A percentile compares a stretch with the other conserved stretches of the same genome.
These are phyloP conservation scores for Trichoderma endophyticum DNA, from an alignment of 2,329 filamentous ascomycete species.

Conservation along the genomic window DNA sequence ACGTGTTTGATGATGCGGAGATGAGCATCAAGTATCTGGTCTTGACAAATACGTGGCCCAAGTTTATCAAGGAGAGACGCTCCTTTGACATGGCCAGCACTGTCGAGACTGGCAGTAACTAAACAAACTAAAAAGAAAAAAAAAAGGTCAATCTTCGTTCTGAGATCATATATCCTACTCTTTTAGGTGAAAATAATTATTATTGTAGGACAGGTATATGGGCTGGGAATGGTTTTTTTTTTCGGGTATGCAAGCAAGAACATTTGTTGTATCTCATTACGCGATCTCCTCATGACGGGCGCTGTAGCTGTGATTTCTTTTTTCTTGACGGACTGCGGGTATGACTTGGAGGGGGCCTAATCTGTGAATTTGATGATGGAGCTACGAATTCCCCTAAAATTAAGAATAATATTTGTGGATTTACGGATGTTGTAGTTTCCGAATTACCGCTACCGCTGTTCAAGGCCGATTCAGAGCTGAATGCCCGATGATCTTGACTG, in stretches of 20 bases:
- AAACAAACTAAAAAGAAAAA: neutral
- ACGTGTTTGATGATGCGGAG: slow-evolving; percentile 60
- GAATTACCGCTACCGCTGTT: neutral
- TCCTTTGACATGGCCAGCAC: slow-evolving; percentile 30
- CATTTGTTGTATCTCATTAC: neutral
- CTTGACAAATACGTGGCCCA: slow-evolving; percentile 67
- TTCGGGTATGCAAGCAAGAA: neutral
- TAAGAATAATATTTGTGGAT: neutral
- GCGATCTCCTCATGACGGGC: neutral
- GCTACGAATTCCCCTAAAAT: neutral
- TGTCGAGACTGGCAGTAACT: slow-evolving; percentile 19
- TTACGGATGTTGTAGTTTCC: neutral
- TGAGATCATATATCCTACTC: neutral
- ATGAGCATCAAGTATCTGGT: slow-evolving; percentile 64
- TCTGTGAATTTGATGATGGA: neutral
- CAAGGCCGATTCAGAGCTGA: neutral
- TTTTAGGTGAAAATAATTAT: slow-evolving; percentile 6
- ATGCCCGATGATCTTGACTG: neutral
- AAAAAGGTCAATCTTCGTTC: neutral
- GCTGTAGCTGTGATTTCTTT: neutral
- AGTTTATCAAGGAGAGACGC: slow-evolving; percentile 43
- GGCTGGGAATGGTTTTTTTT: neutral
- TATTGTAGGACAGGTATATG: neutral
- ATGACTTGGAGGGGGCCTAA: neutral
- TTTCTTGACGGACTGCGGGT: neutral